Evolutionary conservation across 768 basidiomycete species (phyloP).

Genomic region (Lactarius hengduanensis): DNA sequence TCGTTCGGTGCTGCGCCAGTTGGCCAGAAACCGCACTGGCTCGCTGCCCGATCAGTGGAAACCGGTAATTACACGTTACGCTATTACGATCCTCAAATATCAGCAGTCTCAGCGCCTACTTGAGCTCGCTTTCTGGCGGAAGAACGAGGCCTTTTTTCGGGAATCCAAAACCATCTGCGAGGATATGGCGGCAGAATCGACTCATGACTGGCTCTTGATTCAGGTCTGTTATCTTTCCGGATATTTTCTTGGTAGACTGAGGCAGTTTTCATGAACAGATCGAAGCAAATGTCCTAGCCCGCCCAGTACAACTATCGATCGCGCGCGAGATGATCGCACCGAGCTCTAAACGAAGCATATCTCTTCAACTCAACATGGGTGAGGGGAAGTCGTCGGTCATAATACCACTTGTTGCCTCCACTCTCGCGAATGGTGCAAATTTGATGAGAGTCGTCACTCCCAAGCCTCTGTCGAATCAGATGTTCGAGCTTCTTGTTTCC

Average conservation of each 20-base stretch:
- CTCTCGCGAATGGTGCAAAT: conserved; percentile 44
- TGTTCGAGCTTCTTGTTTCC: conserved; percentile 48
- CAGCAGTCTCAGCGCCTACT: conserved; percentile 18
- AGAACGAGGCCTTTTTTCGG: conserved; percentile 8
- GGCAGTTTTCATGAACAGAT: conserved; percentile 36
- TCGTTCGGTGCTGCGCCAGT: conserved; percentile 19
- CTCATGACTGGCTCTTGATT: conserved; percentile 20
- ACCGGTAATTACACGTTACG: not conserved
- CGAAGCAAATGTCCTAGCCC: conserved; percentile 44
- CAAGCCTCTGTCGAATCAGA: conserved; percentile 47
- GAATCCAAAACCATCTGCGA: not conserved
- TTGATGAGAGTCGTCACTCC: conserved; percentile 51
- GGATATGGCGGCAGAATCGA: not conserved
- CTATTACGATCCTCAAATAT: conserved; percentile 1
- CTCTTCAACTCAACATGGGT: conserved; percentile 57
- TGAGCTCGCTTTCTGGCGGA: conserved; percentile 8
- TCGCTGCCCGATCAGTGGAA: conserved; percentile 13
- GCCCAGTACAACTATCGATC: conserved; percentile 43
- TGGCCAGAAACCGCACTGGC: conserved; percentile 30
- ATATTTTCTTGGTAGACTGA: not conserved
- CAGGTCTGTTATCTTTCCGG: conserved; percentile 8
- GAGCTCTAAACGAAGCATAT: conserved; percentile 36
- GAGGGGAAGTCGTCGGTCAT: conserved; percentile 57
- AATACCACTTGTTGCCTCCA: conserved; percentile 43
- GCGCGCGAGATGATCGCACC: conserved; percentile 51